Percentiles rank a stretch among this genome's conserved stretches.
phyloP scores from a whole-genome alignment of 2,329 filamentous ascomycete species.

The Fusarium marasasianum region DNA sequence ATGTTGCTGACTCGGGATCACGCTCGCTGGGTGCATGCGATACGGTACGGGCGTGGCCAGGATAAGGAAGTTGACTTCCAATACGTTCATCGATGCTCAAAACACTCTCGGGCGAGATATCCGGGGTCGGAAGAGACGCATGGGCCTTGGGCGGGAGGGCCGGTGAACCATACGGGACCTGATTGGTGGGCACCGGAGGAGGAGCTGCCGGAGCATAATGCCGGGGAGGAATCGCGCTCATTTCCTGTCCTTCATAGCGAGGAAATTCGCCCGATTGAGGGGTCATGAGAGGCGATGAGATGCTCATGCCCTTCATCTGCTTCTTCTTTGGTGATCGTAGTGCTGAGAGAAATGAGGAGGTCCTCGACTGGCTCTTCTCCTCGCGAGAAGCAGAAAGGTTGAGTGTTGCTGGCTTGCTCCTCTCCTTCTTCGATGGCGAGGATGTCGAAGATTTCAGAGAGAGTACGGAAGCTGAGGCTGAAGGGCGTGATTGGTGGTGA shows the following conservation, averaged over 20 bases:
- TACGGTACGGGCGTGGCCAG: conserved; percentile 49
- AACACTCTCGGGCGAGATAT: conserved; percentile 53
- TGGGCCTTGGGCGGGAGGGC: conserved; percentile 36
- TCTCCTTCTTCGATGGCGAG: conserved; percentile 56
- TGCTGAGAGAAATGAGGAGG: conserved; percentile 69
- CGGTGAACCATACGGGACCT: conserved; percentile 48
- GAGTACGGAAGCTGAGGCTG: conserved; percentile 30
- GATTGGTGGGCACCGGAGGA: conserved; percentile 63
- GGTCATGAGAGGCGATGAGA: conserved; percentile 73
- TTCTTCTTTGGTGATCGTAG: conserved; percentile 68
- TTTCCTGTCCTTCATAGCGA: conserved; percentile 63
- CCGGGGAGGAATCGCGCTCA: conserved; percentile 66
- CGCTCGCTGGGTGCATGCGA: conserved; percentile 53
- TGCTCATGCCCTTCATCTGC: conserved; percentile 62
- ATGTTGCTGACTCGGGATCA: conserved; percentile 63
- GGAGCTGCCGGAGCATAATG: conserved; percentile 67
- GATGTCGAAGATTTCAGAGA: conserved; percentile 43
- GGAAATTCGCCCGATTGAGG: conserved; percentile 69
- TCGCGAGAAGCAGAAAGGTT: conserved; percentile 56
- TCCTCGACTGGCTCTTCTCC: conserved; percentile 64
- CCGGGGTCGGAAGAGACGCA: conserved; percentile 42
- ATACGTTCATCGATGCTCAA: conserved; percentile 67
- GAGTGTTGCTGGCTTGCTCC: conserved; percentile 59
- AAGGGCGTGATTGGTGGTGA: conserved; percentile 32
- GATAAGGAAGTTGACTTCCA: conserved; percentile 50